Conservation (phyloP, 257 asterid species). For the Salvia rosmarinus region DNA sequence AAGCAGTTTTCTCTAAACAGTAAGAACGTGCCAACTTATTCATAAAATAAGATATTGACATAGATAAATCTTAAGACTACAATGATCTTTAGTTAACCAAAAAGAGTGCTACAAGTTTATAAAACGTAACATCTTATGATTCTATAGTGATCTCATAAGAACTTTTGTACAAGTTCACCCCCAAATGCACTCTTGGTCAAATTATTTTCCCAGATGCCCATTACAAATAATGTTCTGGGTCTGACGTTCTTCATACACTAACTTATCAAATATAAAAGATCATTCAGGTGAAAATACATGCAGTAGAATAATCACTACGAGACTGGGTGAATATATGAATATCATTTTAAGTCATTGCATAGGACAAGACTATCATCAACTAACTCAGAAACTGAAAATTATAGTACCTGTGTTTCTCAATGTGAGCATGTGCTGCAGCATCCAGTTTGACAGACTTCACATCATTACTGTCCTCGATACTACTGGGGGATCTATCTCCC, state of each 20-base stretch:
- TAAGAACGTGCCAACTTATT: neutral
- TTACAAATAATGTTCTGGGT: neutral
- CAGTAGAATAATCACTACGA: neutral
- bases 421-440: slow-evolving; percentile 73
- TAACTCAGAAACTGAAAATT: slow-evolving; percentile 9
- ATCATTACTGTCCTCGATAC: slow-evolving; percentile 46
- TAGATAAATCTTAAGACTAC: neutral
- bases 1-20: neutral
- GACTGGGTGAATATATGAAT: neutral
- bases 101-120: neutral
- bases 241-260: slow-evolving; percentile 12
- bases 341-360: neutral
- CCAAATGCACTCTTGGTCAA: neutral
- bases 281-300: neutral
- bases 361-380: neutral
- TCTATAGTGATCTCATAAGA: slow-evolving; percentile 2
- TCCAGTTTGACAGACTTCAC: slow-evolving; percentile 72
- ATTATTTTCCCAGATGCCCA: neutral
- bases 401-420: slow-evolving; percentile 80
- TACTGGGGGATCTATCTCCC: slow-evolving; percentile 50
- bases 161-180: too few relatives aligned
- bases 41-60: neutral
- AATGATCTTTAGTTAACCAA: neutral
- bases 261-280: slow-evolving; percentile 12
- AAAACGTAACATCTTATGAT: neutral